These are phyloP conservation scores for Fusarium xyrophilum DNA, from an alignment of 2,329 filamentous ascomycete genomes.

Conservation along the genomic window DNA sequence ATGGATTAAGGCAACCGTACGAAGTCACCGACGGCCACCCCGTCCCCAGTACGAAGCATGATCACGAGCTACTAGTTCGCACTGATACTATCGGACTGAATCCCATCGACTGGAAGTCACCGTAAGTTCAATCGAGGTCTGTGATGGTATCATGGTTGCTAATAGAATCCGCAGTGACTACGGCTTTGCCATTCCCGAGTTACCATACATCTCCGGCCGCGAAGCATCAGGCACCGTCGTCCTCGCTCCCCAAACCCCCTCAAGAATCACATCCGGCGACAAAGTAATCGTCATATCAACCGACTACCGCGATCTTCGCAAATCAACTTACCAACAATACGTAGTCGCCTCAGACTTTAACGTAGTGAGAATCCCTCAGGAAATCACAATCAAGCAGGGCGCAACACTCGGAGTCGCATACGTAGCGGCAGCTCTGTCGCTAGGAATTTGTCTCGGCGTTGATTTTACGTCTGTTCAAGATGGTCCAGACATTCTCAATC, in stretches of 20 bases:
- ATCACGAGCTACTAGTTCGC: conserved; percentile 66
- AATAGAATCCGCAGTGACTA: conserved; percentile 54
- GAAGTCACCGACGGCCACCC: conserved; percentile 52
- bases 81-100: conserved; percentile 73
- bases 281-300: conserved; percentile 71
- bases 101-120: conserved; percentile 78
- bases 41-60: conserved; percentile 50
- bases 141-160: no score
- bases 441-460: conserved; percentile 74
- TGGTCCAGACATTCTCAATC: conserved; percentile 65
- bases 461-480: conserved; percentile 61
- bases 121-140: conserved; percentile 44
- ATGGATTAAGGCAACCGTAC: conserved; percentile 59
- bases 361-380: conserved; percentile 64
- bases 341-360: conserved; percentile 71
- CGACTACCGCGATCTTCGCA: conserved; percentile 75
- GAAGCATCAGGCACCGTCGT: conserved; percentile 73
- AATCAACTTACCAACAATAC: conserved; percentile 76
- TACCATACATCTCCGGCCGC: conserved; percentile 73
- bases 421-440: conserved; percentile 69
- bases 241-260: conserved; percentile 45
- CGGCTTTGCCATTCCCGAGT: conserved; percentile 70
- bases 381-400: conserved; percentile 60
- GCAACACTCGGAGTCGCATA: conserved; percentile 74
- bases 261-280: conserved; percentile 64